Conservation (phyloP, 2,329 filamentous ascomycete species). For the Fusarium multiceps region DNA sequence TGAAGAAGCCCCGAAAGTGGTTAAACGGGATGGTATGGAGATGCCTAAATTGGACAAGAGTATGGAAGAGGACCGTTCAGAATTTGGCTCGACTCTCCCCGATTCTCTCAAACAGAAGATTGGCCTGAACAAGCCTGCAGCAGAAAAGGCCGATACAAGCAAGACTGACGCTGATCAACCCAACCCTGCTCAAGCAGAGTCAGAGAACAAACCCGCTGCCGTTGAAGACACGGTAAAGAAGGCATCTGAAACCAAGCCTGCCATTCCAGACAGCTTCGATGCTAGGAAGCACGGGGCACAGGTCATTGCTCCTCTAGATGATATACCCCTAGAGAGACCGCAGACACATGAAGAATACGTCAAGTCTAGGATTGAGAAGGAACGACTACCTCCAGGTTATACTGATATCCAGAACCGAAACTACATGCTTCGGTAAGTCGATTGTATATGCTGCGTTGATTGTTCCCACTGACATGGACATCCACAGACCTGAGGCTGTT, state of each 20-base stretch:
- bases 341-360: slow-evolving; percentile 67
- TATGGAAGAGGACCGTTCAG: slow-evolving; percentile 34
- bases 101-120: slow-evolving; percentile 50
- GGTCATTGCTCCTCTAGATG: slow-evolving; percentile 2
- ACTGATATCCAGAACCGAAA: slow-evolving; percentile 56
- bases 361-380: slow-evolving; percentile 55
- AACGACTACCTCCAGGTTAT: slow-evolving; percentile 64
- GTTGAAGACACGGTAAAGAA: slow-evolving; percentile 13
- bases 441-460: slow-evolving; percentile 24
- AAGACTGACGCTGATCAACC: slow-evolving; percentile 3
- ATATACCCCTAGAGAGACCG: slow-evolving; percentile 49
- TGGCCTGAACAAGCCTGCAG: slow-evolving; percentile 27
- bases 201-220: slow-evolving; percentile 20
- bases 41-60: slow-evolving; percentile 42
- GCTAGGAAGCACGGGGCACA: slow-evolving; percentile 19
- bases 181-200: slow-evolving; percentile 1
- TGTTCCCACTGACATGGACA: slow-evolving; percentile 16
- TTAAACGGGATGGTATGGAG: slow-evolving; percentile 40
- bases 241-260: slow-evolving; percentile 3
- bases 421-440: slow-evolving; percentile 71
- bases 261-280: slow-evolving; percentile 25
- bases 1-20: slow-evolving; percentile 12
- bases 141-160: slow-evolving; percentile 1
- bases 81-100: slow-evolving; percentile 48
- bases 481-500: slow-evolving; percentile 79